Evolutionary conservation across 2,329 filamentous ascomycete species (phyloP), one percentile per base, ranked within the genome.

Genomic region (Neospermospora avenae): DNA sequence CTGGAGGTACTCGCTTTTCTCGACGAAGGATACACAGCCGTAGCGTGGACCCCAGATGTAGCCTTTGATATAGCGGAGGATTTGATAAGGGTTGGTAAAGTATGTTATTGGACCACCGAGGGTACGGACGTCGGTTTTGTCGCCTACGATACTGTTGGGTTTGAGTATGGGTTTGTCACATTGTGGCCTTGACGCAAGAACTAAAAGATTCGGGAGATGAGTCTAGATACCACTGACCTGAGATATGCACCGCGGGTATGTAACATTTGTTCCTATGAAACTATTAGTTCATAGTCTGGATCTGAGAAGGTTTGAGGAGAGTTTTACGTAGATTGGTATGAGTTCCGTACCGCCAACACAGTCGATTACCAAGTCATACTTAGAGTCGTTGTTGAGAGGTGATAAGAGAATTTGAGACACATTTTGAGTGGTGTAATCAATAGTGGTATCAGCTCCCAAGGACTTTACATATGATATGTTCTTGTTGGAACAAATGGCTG

Each of bases 281-380:
- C n/a, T 24, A 34, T 63, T 51, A 57, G 62, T n/a, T 20, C n/a
- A 35, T 6, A 13, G 28, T 13, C 18, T 44, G n/a, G n/a, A 7
- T 37, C 16, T 46, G 48, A 51, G 48, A 22, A 45, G 2, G 16
- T 13, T 1, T 35, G 18, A 4, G 42, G 4, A n/a, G n/a, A n/a
- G 42, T 11, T 13, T 37, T 64, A 69, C 68, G 60, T 70, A 68
- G 41, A 39, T 39, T 3, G 61, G 42, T 28, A 71, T 51, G 8
- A 70, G 53, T 13, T 70, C 69, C 4, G 59, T 69, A 11, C 76
- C 72, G 7, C 79, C 79, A 39, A 77, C 70, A 55, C 69, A 71
- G 53, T 72, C 68, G 45, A 70, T 58, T 4, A 72, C 25, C 3
- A 71, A 58, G 53, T 70, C 69, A 22, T 59, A 68, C 20, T 64